Conservation (phyloP, 495 filamentous ascomycete species). For the Aspergillus indologenus region DNA sequence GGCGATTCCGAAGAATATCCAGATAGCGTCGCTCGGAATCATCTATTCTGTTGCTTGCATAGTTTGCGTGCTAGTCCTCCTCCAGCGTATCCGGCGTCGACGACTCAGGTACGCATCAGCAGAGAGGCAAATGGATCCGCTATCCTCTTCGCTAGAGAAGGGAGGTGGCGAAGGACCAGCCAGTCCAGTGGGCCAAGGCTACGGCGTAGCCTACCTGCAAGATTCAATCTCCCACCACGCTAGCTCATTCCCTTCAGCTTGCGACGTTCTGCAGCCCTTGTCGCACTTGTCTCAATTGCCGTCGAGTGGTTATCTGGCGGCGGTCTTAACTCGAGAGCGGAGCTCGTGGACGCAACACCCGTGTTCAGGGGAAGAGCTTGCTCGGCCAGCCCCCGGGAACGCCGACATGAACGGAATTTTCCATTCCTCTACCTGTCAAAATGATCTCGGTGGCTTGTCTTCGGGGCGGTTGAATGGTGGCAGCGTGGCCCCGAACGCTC, state of each 20-base stretch:
- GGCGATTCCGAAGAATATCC: conserved; percentile 14
- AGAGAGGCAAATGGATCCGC: conserved; percentile 25
- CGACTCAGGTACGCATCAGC: conserved; percentile 11
- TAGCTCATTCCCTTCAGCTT: conserved; percentile 27
- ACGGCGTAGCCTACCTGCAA: conserved; percentile 2
- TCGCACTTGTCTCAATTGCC: conserved; percentile 33
- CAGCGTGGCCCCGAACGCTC: conserved; percentile 5
- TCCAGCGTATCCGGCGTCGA: conserved; percentile 22
- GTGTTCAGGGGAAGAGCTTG: conserved; percentile 8
- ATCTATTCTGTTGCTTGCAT: conserved; percentile 19
- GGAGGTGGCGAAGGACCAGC: conserved; percentile 21
- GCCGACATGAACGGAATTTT: not conserved
- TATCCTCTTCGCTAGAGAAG: conserved; percentile 14
- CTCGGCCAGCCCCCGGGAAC: not conserved
- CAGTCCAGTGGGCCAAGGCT: conserved; percentile 13
- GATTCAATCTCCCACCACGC: conserved; percentile 8
- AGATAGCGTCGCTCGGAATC: conserved; percentile 16
- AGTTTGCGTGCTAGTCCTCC: conserved; percentile 18
- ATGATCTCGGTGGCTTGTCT: not conserved
- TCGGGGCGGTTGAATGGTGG: conserved; percentile 9
- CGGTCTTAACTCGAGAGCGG: conserved; percentile 19
- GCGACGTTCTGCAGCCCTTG: conserved; percentile 36
- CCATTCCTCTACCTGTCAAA: not conserved
- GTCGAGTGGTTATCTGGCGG: conserved; percentile 23
- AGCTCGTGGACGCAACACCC: conserved; percentile 7